Base-by-base conservation (phyloP, 306 rosid genomes). In the Gastrolobium bilobum region DNA sequence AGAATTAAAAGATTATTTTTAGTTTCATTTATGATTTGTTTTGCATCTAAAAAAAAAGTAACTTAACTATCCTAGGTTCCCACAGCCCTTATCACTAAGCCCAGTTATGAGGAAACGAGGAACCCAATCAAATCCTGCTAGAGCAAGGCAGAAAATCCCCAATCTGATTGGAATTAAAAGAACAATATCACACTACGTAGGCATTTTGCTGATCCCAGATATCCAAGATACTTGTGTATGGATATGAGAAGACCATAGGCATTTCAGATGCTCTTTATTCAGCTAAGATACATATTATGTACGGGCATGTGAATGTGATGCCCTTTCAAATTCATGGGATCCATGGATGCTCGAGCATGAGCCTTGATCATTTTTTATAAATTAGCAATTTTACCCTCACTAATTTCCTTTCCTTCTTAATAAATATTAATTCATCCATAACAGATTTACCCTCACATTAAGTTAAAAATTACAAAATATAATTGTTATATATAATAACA, bases 61-160 rank as follows among this genome's bases (percentile, higher is more conserved):
- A 65, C 71, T 8, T 9, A 20, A 65, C 14, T 5, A 42, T 66
- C 61, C 26, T 20, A 15, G 52, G 20, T 52, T 52, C 35, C 9
- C 50, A 51, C 31, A 51, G 9, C 39, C 70, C 43, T 11, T 46
- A 31, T 46, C 58, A 46, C 57, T 11, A 20, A 20, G 26, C 26
- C 26, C 26, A 13, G 20, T 48, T 30, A 14, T 30, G 73, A 68
- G 13, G 73, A 68, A 68, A 66, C 50, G 46, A 30, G 14, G 26
- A 20, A 71, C n/a, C 47, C 73, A 70, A 70, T 47, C 10, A 57
- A 44, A 33, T 57, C 33, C 51, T 31, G 34, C 68, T 39, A 57
- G 44, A 15, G 11, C 8, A 10, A 9, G 68, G 51, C 81, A 67
- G 37, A 31, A 57, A 67, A 10, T 3, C 13, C 75, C 26, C 52